These are phyloP conservation scores for Leccinellum albellum DNA, from an alignment of 768 basidiomycete genomes.

Conservation along the genomic window DNA sequence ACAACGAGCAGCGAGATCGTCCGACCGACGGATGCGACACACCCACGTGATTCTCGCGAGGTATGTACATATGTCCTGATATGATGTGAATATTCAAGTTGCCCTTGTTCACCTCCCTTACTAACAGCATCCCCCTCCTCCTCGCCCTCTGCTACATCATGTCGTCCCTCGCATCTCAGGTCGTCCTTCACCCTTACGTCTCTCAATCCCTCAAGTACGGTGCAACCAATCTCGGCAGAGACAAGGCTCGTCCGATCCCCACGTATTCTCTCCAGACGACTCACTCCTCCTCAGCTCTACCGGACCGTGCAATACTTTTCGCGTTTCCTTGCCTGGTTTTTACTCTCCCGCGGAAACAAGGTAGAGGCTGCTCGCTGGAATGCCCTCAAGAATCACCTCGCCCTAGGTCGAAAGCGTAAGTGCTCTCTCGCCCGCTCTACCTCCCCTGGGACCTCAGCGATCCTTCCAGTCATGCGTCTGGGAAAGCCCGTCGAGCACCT, in stretches of 20 bases:
- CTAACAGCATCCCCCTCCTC: slow-evolving; percentile 11
- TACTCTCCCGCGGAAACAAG: slow-evolving; percentile 65
- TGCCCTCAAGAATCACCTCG: slow-evolving; percentile 83
- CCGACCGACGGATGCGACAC: slow-evolving; percentile 5
- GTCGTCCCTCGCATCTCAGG: slow-evolving; percentile 56
- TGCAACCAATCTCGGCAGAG: slow-evolving; percentile 80
- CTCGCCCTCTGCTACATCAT: slow-evolving; percentile 14
- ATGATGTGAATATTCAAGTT: background rate
- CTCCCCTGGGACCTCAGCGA: background rate
- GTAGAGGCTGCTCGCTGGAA: slow-evolving; percentile 72
- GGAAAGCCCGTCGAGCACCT: slow-evolving; percentile 94
- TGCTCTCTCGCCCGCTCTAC: background rate
- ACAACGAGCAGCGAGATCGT: background rate
- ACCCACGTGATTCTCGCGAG: slow-evolving; percentile 29
- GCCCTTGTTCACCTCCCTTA: background rate
- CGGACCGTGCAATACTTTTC: slow-evolving; percentile 89
- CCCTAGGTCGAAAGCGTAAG: slow-evolving; percentile 78
- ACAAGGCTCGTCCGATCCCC: slow-evolving; percentile 59
- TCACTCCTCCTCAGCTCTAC: slow-evolving; percentile 60
- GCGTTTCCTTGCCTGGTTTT: slow-evolving; percentile 83
- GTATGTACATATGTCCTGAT: slow-evolving; percentile 6
- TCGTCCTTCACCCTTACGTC: slow-evolving; percentile 82
- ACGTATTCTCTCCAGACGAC: background rate
- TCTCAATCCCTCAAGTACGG: slow-evolving; percentile 74
- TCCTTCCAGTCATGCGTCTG: slow-evolving; percentile 72